A percentile compares a stretch with the other conserved stretches of the same genome.
Evolutionary conservation across 2,329 filamentous ascomycete species (phyloP).

Genomic region (Drechslera avenae): DNA sequence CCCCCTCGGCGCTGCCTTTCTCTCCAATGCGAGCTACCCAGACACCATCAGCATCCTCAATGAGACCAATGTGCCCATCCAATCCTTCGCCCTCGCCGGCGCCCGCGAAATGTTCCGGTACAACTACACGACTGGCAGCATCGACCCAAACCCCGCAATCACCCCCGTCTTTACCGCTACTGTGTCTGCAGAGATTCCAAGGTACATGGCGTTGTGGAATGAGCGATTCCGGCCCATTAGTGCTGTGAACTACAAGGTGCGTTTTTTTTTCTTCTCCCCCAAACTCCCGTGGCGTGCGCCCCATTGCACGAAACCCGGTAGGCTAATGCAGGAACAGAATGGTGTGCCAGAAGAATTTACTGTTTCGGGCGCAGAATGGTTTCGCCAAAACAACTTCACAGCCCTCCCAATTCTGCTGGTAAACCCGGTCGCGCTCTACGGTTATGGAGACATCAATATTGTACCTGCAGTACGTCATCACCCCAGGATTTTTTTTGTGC

Average conservation of each 20-base stretch:
- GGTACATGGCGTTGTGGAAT: conserved; percentile 43
- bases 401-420: conserved; percentile 42
- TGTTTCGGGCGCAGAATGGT: conserved; percentile 44
- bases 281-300: conserved; percentile 8
- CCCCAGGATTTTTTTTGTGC: conserved; percentile 17
- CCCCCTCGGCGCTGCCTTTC: conserved; percentile 47
- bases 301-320: conserved; percentile 8
- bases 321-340: conserved; percentile 37
- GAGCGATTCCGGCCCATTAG: conserved; percentile 41
- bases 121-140: conserved; percentile 41
- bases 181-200: conserved; percentile 40
- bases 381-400: conserved; percentile 44
- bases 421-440: conserved; percentile 45
- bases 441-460: conserved; percentile 46
- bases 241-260: conserved; percentile 44
- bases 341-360: conserved; percentile 45
- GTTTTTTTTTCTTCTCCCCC: too few relatives aligned
- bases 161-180: conserved; percentile 31
- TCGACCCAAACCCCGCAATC: conserved; percentile 27
- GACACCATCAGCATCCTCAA: conserved; percentile 45
- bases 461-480: conserved; percentile 46
- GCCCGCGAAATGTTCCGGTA: conserved; percentile 41
- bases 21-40: conserved; percentile 45
- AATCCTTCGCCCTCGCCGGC: conserved; percentile 41
- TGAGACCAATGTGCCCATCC: conserved; percentile 38